Conservation (phyloP, 129 eudicot genomes). For the Artemisia tridentata region DNA sequence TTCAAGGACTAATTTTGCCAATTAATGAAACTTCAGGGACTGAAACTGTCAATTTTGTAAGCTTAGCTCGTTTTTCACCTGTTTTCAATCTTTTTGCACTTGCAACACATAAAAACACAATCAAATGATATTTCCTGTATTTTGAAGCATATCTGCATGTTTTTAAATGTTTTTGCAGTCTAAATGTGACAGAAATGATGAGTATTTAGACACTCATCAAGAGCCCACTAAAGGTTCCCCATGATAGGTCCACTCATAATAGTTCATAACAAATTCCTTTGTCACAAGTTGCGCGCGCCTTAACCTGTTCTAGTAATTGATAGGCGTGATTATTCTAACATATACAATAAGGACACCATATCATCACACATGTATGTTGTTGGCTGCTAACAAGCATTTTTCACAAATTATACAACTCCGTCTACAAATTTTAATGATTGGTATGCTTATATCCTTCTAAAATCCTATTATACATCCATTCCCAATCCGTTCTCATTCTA, state of each 20-base stretch:
- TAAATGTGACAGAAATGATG: no score
- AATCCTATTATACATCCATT: background rate
- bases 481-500: background rate
- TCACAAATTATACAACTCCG: background rate
- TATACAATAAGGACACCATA: background rate
- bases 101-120: no score
- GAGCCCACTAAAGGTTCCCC: slow-evolving; percentile 4
- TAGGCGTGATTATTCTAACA: background rate
- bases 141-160: no score
- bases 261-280: background rate
- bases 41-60: no score
- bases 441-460: background rate
- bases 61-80: no score
- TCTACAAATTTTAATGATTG: background rate
- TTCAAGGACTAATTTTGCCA: no score
- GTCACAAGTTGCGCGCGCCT: background rate
- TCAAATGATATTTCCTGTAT: no score
- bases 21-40: no score
- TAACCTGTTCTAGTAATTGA: background rate
- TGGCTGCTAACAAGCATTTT: background rate
- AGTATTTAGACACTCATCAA: no score
- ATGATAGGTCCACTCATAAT: background rate
- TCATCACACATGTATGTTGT: background rate
- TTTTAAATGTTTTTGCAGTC: no score
- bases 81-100: no score